Percentiles rank a stretch among this genome's conserved stretches.
phyloP scores from a whole-genome alignment of 495 filamentous ascomycete species.

The Apiosordaria backusii region DNA sequence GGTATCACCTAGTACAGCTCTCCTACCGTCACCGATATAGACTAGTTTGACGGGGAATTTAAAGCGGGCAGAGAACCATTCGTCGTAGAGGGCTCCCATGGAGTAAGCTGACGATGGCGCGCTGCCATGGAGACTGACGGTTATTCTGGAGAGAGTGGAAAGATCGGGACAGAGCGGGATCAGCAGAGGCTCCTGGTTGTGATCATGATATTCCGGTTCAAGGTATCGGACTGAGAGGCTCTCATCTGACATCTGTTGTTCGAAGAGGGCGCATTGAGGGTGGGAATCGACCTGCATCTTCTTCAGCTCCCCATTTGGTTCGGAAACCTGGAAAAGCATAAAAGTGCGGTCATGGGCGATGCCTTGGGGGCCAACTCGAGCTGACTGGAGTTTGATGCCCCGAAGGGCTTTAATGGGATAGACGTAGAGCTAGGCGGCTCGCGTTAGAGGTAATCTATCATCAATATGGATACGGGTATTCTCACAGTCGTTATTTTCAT shows the following conservation, averaged over 20 bases:
- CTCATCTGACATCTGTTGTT: constrained; percentile 52
- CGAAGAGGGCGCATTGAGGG: constrained; percentile 65
- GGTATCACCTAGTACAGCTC: constrained; percentile 61
- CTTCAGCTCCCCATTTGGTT: constrained; percentile 37
- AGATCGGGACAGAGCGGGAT: constrained; percentile 60
- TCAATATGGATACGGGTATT: neutral
- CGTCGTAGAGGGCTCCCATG: constrained; percentile 62
- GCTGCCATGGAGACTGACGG: constrained; percentile 61
- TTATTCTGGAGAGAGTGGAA: constrained; percentile 45
- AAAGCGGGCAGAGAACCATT: constrained; percentile 72
- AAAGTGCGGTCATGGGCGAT: constrained; percentile 73
- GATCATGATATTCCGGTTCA: constrained; percentile 20
- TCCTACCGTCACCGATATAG: constrained; percentile 61
- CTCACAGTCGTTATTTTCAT: constrained; percentile 26
- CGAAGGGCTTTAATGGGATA: constrained; percentile 89
- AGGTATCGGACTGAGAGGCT: constrained; percentile 41
- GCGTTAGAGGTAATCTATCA: constrained; percentile 1
- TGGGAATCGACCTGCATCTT: constrained; percentile 66
- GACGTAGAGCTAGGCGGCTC: constrained; percentile 61
- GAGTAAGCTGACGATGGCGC: constrained; percentile 57
- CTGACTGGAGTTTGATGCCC: constrained; percentile 53
- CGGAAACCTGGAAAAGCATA: constrained; percentile 63
- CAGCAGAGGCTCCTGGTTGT: constrained; percentile 35
- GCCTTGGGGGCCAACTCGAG: constrained; percentile 61
- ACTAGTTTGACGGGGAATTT: constrained; percentile 63